Conservation (phyloP, 257 asterid genomes). For the Verbena officinalis region DNA sequence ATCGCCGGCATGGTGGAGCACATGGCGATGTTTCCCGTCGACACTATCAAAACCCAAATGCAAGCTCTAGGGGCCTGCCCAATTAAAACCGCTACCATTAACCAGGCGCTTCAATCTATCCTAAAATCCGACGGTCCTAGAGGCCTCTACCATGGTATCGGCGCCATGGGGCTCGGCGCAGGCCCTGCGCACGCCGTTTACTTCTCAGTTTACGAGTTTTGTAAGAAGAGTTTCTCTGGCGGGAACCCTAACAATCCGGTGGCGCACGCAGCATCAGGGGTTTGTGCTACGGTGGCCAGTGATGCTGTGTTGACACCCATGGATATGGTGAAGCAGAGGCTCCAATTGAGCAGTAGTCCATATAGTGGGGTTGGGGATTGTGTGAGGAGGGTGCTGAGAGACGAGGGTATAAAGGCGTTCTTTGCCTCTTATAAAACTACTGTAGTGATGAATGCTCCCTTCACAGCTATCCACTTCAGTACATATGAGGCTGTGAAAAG, state of each 20-base stretch:
- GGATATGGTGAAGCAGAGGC: conserved; percentile 99
- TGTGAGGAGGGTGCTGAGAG: conserved; percentile 68
- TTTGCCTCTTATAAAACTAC: conserved; percentile 87
- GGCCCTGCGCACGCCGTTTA: conserved; percentile 98
- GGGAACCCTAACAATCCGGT: conserved; percentile 66
- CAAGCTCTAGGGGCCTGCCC: conserved; percentile 94
- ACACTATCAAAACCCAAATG: conserved; percentile 90
- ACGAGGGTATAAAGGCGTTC: conserved; percentile 82
- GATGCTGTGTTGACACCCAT: conserved; percentile 92
- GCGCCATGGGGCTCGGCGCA: conserved; percentile 97
- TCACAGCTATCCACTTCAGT: conserved; percentile 89
- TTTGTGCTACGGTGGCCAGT: conserved; percentile 85
- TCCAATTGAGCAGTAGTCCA: conserved; percentile 80
- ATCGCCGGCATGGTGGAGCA: conserved; percentile 92
- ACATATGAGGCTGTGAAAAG: conserved; percentile 87
- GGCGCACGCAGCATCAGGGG: conserved; percentile 84
- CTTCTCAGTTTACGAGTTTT: conserved; percentile 80
- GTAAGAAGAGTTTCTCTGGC: conserved; percentile 67
- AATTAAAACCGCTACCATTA: conserved; percentile 59
- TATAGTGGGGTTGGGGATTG: conserved; percentile 88
- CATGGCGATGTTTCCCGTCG: conserved; percentile 98
- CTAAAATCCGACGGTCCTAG: conserved; percentile 64
- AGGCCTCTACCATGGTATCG: conserved; percentile 91
- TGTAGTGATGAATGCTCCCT: conserved; percentile 94
- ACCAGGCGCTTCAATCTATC: conserved; percentile 66